Base-by-base conservation (phyloP, 768 basidiomycete genomes). In the Russula emetica region DNA sequence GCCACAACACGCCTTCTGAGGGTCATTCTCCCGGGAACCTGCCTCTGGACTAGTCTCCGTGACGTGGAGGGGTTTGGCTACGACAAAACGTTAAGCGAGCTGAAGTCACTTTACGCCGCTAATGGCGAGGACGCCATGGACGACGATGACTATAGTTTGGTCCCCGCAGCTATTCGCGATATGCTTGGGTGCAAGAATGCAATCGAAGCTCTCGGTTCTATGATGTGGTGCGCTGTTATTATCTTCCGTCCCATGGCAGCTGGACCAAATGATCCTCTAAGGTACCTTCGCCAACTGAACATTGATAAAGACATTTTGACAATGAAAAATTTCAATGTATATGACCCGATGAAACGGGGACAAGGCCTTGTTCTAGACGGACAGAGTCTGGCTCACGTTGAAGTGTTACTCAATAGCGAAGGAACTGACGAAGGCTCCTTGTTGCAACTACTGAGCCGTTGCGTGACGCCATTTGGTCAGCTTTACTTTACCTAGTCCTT, bases 321-420 rank as follows among this genome's bases (percentile, higher is more conserved):
- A 60, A 94, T 97, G 88, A 90, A 86, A 77, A 98, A 98, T 72
- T 99, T 99, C 81, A 95, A 98, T 69, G 80, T 97, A 44, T 97
- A 96, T 71, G 94, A 98, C 74, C 97, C 97, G 0, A 93, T 98
- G 84, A 87, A 89, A 72, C 82, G 82, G 64, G 94, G 94, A n/a
- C 81, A 87, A 71, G 90, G 86, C 30, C 76, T 98, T 60, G 82
- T 91, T 0, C 79, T 99, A 49, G 95, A 99, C 74, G 97, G 97
- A 3, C 94, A 98, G 73, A 95, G 94, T 0, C 79, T 99, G 58
- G 90, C 92, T 18, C 97, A 99, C 73, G 81, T 99, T 66, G 97
- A 99, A 80, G 84, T 96, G 9, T 76, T 99, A 55, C 76, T 92
- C 54, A 99, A 99, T 74, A 94, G 87, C 69, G 94, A 97, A 76